phyloP scores from a whole-genome alignment of 2,329 filamentous ascomycete species.

The Didymella pinodella region DNA sequence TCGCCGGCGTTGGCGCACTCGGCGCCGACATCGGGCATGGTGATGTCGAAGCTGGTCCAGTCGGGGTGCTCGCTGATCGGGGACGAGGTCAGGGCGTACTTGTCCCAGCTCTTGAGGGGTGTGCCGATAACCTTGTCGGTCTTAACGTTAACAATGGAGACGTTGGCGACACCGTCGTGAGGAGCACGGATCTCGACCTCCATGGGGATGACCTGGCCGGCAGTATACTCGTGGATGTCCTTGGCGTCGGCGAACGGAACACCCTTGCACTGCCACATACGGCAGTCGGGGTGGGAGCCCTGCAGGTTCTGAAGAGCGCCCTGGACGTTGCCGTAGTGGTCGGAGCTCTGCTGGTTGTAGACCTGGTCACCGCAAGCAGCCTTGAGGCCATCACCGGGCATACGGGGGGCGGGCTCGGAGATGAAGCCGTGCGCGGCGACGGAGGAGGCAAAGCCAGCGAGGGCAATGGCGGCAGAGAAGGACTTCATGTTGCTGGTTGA shows the following conservation, averaged over 20 bases:
- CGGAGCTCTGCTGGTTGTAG: constrained; percentile 60
- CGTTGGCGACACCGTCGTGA: constrained; percentile 65
- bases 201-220: constrained; percentile 58
- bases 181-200: constrained; percentile 60
- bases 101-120: constrained; percentile 63
- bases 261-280: constrained; percentile 66
- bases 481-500: constrained; percentile 53
- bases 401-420: constrained; percentile 57
- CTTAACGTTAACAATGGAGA: constrained; percentile 64
- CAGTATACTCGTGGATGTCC: constrained; percentile 59
- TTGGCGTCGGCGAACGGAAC: constrained; percentile 64
- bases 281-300: constrained; percentile 59
- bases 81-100: constrained; percentile 61
- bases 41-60: constrained; percentile 62
- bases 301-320: constrained; percentile 59
- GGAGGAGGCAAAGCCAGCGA: constrained; percentile 56
- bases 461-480: constrained; percentile 50
- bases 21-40: constrained; percentile 61
- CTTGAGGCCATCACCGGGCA: constrained; percentile 61
- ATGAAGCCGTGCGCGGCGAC: constrained; percentile 64
- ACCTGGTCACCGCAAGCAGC: constrained; percentile 64
- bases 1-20: constrained; percentile 59
- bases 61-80: constrained; percentile 52
- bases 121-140: constrained; percentile 62
- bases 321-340: constrained; percentile 67